Percentiles rank a stretch among this genome's conserved stretches.
phyloP scores from a whole-genome alignment of 1,284 basidiomycete genomes.

The Erythrobasidium hasegawianum region DNA sequence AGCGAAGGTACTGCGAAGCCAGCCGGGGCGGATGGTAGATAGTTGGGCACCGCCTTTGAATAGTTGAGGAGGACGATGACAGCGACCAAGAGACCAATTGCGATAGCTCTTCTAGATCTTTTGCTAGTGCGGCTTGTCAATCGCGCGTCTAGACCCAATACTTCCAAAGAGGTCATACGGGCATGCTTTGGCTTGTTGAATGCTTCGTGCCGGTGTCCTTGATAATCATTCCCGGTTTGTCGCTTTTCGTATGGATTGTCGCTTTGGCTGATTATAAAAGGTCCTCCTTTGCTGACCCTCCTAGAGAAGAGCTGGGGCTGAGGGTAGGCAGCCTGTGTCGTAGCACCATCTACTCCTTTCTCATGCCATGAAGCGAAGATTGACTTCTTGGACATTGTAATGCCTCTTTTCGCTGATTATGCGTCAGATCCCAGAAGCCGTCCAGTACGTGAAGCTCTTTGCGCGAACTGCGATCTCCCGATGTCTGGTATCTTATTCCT shows the following conservation, averaged over 20 bases:
- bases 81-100: background rate
- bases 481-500: too few species aligned
- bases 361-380: background rate
- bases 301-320: conserved; percentile 28
- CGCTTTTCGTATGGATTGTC: background rate
- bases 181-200: too few species aligned
- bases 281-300: conserved; percentile 15
- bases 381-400: background rate
- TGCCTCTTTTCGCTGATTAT: background rate
- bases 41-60: background rate
- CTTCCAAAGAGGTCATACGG: background rate
- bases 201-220: background rate
- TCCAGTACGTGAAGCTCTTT: too few species aligned
- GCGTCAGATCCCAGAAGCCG: background rate
- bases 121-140: background rate
- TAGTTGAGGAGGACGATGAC: background rate
- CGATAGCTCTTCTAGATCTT: background rate
- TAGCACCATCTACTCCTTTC: background rate
- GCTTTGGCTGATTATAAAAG: conserved; percentile 16
- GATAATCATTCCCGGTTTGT: background rate
- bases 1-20: background rate
- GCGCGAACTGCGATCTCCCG: too few species aligned
- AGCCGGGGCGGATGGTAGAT: background rate
- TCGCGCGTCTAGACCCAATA: background rate
- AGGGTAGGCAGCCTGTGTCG: background rate